Conservation (phyloP, 2,329 filamentous ascomycete species). For the Colletotrichum sansevieriae region DNA sequence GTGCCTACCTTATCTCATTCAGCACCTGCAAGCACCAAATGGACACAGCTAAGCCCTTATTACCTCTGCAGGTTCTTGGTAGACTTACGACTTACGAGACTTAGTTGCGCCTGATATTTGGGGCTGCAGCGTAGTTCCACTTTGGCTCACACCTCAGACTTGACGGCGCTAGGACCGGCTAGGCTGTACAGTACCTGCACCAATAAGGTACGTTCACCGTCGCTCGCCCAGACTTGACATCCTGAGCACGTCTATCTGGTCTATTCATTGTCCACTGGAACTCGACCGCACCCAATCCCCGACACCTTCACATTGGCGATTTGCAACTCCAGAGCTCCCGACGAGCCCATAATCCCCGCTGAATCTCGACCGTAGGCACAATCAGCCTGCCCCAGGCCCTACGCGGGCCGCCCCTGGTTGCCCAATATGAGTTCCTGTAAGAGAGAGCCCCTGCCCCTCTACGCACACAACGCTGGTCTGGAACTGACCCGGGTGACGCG, state of each 20-base stretch:
- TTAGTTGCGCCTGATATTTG: conserved; percentile 32
- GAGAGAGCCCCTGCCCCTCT: conserved; percentile 33
- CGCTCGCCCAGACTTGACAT: conserved; percentile 32
- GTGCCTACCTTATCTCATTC: too few relatives aligned
- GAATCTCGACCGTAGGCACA: conserved; percentile 7
- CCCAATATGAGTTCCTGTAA: conserved; percentile 57
- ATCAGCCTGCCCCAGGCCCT: conserved; percentile 38
- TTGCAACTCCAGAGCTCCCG: conserved; percentile 30
- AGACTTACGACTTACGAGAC: not conserved
- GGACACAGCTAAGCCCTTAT: not conserved
- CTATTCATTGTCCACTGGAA: conserved; percentile 27
- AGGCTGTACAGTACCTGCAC: not conserved
- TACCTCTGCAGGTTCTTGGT: not conserved
- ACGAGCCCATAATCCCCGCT: conserved; percentile 16
- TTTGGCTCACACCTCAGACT: conserved; percentile 10
- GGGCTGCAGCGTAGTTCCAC: conserved; percentile 16
- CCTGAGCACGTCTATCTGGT: conserved; percentile 38
- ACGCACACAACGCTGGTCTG: conserved; percentile 5
- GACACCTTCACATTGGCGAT: conserved; percentile 18
- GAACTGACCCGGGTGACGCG: conserved; percentile 34
- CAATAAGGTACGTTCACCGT: conserved; percentile 18
- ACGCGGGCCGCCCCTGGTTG: conserved; percentile 35
- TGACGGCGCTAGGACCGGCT: conserved; percentile 23
- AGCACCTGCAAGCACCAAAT: not conserved
- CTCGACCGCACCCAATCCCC: conserved; percentile 9